A percentile compares a stretch with the other conserved stretches of the same genome.
These are phyloP conservation scores for Noccaea bulbosa DNA, from an alignment of 345 rosid genomes.

Conservation along the genomic window DNA sequence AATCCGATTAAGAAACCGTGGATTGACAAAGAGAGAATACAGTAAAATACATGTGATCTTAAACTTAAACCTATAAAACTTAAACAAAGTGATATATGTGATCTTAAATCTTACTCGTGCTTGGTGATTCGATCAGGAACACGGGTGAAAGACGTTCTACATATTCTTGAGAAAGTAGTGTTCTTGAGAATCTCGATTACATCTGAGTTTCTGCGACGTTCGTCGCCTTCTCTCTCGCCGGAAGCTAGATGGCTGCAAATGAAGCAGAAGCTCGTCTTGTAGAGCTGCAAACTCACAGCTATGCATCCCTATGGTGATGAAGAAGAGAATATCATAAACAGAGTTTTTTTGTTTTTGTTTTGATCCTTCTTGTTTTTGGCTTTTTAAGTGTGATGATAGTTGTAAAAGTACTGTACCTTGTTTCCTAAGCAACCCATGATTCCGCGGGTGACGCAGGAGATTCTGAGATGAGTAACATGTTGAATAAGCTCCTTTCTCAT, in stretches of 20 bases:
- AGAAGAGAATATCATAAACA: constrained; percentile 9
- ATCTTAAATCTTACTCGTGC: constrained; percentile 67
- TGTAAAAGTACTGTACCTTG: constrained; percentile 57
- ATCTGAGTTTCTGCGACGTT: constrained; percentile 78
- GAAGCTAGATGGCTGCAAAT: constrained; percentile 95
- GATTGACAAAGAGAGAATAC: not conserved
- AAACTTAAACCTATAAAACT: not conserved
- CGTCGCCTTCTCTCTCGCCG: constrained; percentile 96
- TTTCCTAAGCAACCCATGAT: constrained; percentile 93
- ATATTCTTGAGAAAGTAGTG: constrained; percentile 77
- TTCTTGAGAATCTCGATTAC: constrained; percentile 79
- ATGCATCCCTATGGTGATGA: constrained; percentile 75
- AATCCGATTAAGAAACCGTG: not conserved
- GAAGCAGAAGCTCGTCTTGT: constrained; percentile 88
- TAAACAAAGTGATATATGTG: not conserved
- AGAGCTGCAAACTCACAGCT: constrained; percentile 81
- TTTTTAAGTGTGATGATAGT: not conserved
- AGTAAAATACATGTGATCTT: no score
- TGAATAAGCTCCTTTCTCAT: constrained; percentile 80
- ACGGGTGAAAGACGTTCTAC: constrained; percentile 56
- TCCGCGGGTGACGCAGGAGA: constrained; percentile 75
- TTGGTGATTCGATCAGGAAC: constrained; percentile 70
- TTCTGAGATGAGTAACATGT: constrained; percentile 73
- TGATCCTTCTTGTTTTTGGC: no score
- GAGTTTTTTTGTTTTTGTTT: not conserved